Conservation (phyloP, 108 stramenopile species). For the Cyclotella choctawhatcheeana region DNA sequence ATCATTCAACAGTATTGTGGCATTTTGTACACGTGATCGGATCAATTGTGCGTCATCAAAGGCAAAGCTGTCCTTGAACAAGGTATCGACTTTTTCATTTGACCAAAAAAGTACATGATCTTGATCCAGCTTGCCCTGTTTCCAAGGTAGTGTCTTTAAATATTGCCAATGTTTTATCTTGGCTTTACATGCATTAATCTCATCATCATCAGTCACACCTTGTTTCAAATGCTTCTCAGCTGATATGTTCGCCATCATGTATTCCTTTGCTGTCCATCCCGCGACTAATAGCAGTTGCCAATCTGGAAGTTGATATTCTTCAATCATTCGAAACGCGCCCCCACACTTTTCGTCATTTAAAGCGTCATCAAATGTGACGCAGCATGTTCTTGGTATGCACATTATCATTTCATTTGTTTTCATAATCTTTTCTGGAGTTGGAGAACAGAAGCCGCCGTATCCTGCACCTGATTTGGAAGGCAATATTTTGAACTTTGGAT, state of each 20-base stretch:
- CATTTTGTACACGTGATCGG: conserved; percentile 63
- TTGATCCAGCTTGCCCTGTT: conserved; percentile 64
- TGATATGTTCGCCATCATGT: conserved; percentile 20
- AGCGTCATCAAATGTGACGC: conserved; percentile 67
- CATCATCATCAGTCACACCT: conserved; percentile 8
- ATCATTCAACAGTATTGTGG: conserved; percentile 52
- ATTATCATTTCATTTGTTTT: conserved; percentile 62
- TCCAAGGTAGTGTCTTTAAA: conserved; percentile 74
- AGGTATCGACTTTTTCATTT: conserved; percentile 58
- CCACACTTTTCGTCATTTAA: conserved; percentile 48
- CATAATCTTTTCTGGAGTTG: conserved; percentile 19
- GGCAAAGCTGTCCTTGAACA: conserved; percentile 63
- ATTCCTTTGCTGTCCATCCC: conserved; percentile 76
- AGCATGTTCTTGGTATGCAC: conserved; percentile 61
- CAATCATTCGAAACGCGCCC: conserved; percentile 54
- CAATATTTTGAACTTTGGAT: conserved; percentile 37
- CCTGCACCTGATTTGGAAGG: conserved; percentile 54
- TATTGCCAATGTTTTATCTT: conserved; percentile 61
- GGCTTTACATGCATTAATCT: background rate
- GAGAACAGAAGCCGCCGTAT: conserved; percentile 61
- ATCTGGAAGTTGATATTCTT: conserved; percentile 58
- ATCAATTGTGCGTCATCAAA: conserved; percentile 63
- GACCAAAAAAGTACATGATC: conserved; percentile 82
- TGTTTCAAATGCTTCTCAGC: background rate
- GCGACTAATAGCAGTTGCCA: conserved; percentile 67